Conservation (phyloP, 1,284 basidiomycete genomes). For the Ceratobasidium sp. region DNA sequence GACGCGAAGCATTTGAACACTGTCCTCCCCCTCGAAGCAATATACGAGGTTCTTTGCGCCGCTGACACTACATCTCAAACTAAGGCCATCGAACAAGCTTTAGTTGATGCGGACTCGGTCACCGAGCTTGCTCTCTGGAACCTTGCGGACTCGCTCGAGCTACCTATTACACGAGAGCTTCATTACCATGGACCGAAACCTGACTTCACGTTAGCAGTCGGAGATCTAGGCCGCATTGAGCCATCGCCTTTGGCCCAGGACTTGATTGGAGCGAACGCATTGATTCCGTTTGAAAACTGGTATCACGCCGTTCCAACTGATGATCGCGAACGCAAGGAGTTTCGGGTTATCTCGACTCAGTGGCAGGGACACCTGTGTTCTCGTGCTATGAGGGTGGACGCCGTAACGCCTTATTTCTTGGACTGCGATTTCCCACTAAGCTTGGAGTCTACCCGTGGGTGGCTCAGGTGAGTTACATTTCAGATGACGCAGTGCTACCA, state of each 20-base stretch:
- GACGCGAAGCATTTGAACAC: neutral
- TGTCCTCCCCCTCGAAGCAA: conserved; percentile 13
- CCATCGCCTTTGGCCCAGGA: neutral
- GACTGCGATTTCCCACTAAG: conserved; percentile 4
- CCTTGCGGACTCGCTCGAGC: conserved; percentile 8
- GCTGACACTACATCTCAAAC: conserved; percentile 4
- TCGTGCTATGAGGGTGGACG: conserved; percentile 24
- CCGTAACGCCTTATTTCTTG: conserved; percentile 21
- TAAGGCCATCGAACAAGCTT: conserved; percentile 11
- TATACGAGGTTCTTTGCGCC: conserved; percentile 24
- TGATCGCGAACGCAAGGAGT: neutral
- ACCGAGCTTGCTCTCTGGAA: conserved; percentile 32
- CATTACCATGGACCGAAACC: conserved; percentile 21
- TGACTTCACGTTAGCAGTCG: conserved; percentile 1
- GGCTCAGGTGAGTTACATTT: conserved; percentile 17
- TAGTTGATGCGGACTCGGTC: neutral
- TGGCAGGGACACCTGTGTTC: conserved; percentile 10
- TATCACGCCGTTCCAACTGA: neutral
- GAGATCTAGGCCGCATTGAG: conserved; percentile 1
- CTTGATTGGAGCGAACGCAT: neutral
- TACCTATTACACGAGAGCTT: conserved; percentile 28
- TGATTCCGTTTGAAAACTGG: conserved; percentile 8
- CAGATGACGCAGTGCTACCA: neutral
- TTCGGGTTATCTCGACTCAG: neutral
- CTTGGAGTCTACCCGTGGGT: neutral